Base-by-base conservation (phyloP, 768 basidiomycete species). In the Tubosaeta brunneosetosa region DNA sequence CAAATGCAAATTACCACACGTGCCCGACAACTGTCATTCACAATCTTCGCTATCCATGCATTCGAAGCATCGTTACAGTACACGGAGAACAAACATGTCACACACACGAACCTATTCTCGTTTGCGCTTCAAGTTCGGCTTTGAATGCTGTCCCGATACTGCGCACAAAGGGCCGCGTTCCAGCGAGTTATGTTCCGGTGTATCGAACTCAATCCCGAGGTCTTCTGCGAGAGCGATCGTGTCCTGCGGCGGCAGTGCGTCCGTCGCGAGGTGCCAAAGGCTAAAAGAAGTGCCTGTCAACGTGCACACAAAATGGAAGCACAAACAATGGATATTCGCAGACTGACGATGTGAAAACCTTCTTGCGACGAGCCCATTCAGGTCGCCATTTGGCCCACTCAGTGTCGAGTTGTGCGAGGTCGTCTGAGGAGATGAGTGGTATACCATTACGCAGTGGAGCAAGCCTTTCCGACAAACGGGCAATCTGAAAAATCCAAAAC, bases 321-420 rank as follows among this genome's bases (percentile, higher is more conserved):
- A 19, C 10, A 11, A 19, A 38, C 17, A n/a, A 27, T 22, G 45
- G 9, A n/a, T 37, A 42, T 47, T 50, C 52, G 54, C 32, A 11
- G 34, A 68, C 68, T 62, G 36, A 68, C 67, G 66, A 60, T 25
- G 25, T 66, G 44, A 91, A 95, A 3, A 86, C 71, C 65, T 88
- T 93, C 63, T 78, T 81, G 50, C 93, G 77, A 22, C 78, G 76
- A 32, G 81, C 67, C 93, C 93, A 95, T 71, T 93, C 86, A 4
- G 77, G 75, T 55, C 86, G 75, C 91, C 91, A 94, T 62, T 79
- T 82, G 6, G 11, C 32, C 87, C 91, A 94, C 31, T 93, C 88
- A 1, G 69, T 65, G 53, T 93, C 85, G 48, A 94, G 73, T 53
- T 75, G 71, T 14, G 77, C 79, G 16, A 89, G 75, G 46, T 93